Conservation (phyloP, 768 basidiomycete genomes). For the Lactarius sp. region DNA sequence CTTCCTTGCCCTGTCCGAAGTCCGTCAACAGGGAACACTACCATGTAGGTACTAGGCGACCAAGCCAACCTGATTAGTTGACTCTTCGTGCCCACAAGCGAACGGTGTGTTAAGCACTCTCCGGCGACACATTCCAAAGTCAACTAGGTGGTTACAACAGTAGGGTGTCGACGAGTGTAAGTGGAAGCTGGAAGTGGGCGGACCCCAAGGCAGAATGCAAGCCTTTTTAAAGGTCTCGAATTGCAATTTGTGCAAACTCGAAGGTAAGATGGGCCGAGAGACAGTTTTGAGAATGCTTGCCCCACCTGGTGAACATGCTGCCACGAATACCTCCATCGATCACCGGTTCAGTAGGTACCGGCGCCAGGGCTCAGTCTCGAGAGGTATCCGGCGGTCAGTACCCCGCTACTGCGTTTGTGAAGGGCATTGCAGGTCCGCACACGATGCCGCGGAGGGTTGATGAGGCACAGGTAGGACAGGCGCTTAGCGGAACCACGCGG, state of each 20-base stretch:
- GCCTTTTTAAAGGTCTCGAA: constrained; percentile 18
- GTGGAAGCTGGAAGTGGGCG: constrained; percentile 4
- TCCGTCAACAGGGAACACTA: background rate
- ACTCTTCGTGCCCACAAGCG: constrained; percentile 18
- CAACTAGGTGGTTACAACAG: constrained; percentile 1
- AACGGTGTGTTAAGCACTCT: background rate
- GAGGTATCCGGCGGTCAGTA: constrained; percentile 3
- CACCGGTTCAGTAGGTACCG: constrained; percentile 14
- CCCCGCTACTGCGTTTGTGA: constrained; percentile 21
- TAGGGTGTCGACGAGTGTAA: background rate
- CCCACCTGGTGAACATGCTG: constrained; percentile 15
- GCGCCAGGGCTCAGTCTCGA: constrained; percentile 9
- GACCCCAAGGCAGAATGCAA: background rate
- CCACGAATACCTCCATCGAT: constrained; percentile 20
- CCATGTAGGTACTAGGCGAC: background rate
- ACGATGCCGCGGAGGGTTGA: constrained; percentile 13
- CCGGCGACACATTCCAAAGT: constrained; percentile 20
- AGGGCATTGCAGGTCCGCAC: constrained; percentile 20
- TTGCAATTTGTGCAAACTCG: constrained; percentile 21
- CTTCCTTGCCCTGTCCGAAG: background rate
- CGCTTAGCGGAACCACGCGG: constrained; percentile 14
- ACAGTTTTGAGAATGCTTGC: constrained; percentile 1
- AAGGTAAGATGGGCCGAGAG: background rate
- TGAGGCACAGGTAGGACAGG: constrained; percentile 6
- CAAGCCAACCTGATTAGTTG: background rate